Evolutionary conservation across 805 yeast species (phyloP).

Genomic region (Yarrowia sp.): DNA sequence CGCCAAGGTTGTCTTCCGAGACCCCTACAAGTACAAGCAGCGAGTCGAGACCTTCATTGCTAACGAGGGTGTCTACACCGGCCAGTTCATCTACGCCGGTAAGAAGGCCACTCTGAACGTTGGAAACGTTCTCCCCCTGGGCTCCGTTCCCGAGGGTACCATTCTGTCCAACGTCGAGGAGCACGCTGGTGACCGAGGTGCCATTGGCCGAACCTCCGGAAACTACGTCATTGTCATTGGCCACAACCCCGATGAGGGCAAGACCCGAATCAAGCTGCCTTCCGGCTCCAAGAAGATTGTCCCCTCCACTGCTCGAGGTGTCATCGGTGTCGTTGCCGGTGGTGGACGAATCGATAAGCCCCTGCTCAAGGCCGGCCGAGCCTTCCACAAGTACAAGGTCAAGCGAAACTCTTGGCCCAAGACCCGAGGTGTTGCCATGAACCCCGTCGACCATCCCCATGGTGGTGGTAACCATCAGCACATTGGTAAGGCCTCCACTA

Average conservation of each 20-base stretch:
- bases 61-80: constrained; percentile 99
- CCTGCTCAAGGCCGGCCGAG: constrained; percentile 99
- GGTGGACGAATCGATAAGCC: constrained; percentile 99
- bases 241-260: constrained; percentile 98
- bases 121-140: constrained; percentile 97
- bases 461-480: constrained; percentile 99
- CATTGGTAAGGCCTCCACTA: constrained; percentile 99
- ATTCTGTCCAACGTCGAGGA: constrained; percentile 98
- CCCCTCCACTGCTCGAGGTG: constrained; percentile 98
- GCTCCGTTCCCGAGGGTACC: constrained; percentile 99
- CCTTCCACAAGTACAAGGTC: constrained; percentile 99
- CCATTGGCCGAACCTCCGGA: constrained; percentile 99
- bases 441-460: constrained; percentile 99
- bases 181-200: constrained; percentile 99
- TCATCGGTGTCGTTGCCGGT: constrained; percentile 99
- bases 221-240: constrained; percentile 98
- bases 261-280: constrained; percentile 99
- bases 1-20: constrained; percentile 98
- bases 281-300: constrained; percentile 98
- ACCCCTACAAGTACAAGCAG: constrained; percentile 97
- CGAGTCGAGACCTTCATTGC: constrained; percentile 99
- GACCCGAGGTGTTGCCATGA: constrained; percentile 99
- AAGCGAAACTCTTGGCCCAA: constrained; percentile 99
- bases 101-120: constrained; percentile 92
- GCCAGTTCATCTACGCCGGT: constrained; percentile 99